Evolutionary conservation across 2,329 filamentous ascomycete species (phyloP).

Genomic region (Paraphaeosphaeria sporulosa): DNA sequence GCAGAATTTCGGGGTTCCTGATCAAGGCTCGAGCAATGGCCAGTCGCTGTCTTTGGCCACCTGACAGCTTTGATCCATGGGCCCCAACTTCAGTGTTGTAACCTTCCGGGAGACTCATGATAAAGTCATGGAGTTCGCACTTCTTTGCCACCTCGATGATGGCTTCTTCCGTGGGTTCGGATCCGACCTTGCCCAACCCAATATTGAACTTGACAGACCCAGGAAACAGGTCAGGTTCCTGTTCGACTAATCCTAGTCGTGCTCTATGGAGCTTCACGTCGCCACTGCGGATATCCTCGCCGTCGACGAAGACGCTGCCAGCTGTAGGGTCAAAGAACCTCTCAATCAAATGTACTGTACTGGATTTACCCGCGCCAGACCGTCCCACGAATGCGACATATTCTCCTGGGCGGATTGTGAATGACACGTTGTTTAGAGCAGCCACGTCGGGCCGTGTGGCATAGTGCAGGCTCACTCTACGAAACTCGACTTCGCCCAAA

Average conservation of each 20-base stretch:
- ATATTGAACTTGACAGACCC: conserved; percentile 56
- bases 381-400: conserved; percentile 54
- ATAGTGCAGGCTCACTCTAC: conserved; percentile 43
- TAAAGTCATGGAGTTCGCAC: conserved; percentile 57
- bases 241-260: conserved; percentile 53
- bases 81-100: conserved; percentile 56
- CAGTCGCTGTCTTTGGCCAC: conserved; percentile 56
- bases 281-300: conserved; percentile 50
- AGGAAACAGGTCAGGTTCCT: conserved; percentile 56
- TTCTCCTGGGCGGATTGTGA: conserved; percentile 48
- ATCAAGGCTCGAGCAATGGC: conserved; percentile 57
- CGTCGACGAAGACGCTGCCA: conserved; percentile 52
- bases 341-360: conserved; percentile 56
- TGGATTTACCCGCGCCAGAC: conserved; percentile 56
- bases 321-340: conserved; percentile 54
- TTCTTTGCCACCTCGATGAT: conserved; percentile 48
- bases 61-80: conserved; percentile 53
- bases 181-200: conserved; percentile 47
- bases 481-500: conserved; percentile 42
- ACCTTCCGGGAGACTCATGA: conserved; percentile 56
- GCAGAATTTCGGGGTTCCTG: conserved; percentile 54
- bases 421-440: conserved; percentile 48
- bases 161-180: conserved; percentile 32
- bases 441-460: conserved; percentile 38
- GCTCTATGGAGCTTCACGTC: conserved; percentile 49